phyloP scores from a whole-genome alignment of 2,329 filamentous ascomycete species.

The Penicillium sp. region DNA sequence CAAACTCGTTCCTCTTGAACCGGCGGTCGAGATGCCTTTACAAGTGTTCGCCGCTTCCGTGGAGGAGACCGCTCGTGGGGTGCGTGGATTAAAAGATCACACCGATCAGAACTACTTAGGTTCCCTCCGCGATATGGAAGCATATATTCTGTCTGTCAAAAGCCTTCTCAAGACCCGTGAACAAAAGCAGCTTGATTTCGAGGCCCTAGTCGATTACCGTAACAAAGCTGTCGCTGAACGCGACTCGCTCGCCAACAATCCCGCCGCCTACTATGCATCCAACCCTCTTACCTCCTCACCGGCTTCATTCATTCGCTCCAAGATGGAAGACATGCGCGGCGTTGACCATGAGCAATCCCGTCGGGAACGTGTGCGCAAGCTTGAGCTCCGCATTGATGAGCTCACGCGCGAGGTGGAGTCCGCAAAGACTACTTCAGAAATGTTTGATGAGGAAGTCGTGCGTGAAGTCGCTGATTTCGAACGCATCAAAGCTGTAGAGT shows the following conservation, averaged over 20 bases:
- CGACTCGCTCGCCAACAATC: constrained; percentile 73
- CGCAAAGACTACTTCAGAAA: constrained; percentile 83
- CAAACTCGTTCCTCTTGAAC: constrained; percentile 86
- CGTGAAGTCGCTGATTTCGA: constrained; percentile 94
- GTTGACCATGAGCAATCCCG: constrained; percentile 94
- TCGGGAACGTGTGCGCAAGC: constrained; percentile 82
- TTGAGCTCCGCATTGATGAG: constrained; percentile 91
- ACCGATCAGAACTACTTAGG: constrained; percentile 96
- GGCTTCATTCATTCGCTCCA: constrained; percentile 84
- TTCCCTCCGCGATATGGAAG: constrained; percentile 91
- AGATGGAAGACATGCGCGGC: constrained; percentile 94
- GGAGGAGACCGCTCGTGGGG: constrained; percentile 77
- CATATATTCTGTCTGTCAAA: constrained; percentile 87
- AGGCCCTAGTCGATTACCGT: constrained; percentile 93
- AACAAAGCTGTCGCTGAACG: constrained; percentile 87
- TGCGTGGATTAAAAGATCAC: constrained; percentile 81
- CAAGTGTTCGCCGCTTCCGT: constrained; percentile 86
- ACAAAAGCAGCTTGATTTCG: constrained; percentile 97
- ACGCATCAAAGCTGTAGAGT: constrained; percentile 91
- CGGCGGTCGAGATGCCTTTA: constrained; percentile 78
- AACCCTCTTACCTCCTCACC: constrained; percentile 65
- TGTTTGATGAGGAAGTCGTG: constrained; percentile 95
- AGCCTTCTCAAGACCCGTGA: constrained; percentile 88
- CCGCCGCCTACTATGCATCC: constrained; percentile 60
- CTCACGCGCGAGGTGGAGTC: constrained; percentile 86